These are phyloP conservation scores for Metschnikowia arizonensis DNA, from an alignment of 805 yeast species.

Conservation along the genomic window DNA sequence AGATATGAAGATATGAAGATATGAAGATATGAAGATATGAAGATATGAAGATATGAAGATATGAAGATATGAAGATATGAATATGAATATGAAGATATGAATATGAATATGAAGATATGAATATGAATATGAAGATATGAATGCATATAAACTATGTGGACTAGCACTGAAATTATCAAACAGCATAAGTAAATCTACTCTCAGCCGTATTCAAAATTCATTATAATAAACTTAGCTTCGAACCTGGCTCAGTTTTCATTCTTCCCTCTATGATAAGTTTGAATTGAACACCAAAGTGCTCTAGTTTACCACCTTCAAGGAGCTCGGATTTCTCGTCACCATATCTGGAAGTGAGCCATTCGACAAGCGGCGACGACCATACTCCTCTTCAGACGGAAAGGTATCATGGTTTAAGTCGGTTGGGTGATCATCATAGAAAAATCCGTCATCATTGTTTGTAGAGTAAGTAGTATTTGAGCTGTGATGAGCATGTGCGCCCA, in stretches of 20 bases:
- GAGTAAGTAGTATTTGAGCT: constrained; percentile 17
- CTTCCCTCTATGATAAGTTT: not conserved
- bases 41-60: no score
- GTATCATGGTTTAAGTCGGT: constrained; percentile 6
- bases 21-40: no score
- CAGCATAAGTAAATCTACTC: not conserved
- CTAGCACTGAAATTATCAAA: no score
- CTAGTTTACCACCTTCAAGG: constrained; percentile 48
- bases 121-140: no score
- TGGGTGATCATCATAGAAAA: constrained; percentile 3
- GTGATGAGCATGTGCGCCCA: constrained; percentile 15
- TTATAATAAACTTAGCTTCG: not conserved
- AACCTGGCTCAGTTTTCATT: not conserved
- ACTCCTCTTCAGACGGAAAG: constrained; percentile 19
- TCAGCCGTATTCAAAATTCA: not conserved
- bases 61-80: no score
- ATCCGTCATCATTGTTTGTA: constrained; percentile 15
- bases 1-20: no score
- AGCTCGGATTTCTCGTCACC: constrained; percentile 42
- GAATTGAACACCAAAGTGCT: not conserved
- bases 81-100: no score
- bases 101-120: no score
- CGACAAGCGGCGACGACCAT: constrained; percentile 48
- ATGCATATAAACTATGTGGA: no score
- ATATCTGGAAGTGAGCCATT: constrained; percentile 53